Evolutionary conservation across 208 protist species (phyloP), one percentile per base, ranked within the genome.

Genomic region (Leishmania turanica): DNA sequence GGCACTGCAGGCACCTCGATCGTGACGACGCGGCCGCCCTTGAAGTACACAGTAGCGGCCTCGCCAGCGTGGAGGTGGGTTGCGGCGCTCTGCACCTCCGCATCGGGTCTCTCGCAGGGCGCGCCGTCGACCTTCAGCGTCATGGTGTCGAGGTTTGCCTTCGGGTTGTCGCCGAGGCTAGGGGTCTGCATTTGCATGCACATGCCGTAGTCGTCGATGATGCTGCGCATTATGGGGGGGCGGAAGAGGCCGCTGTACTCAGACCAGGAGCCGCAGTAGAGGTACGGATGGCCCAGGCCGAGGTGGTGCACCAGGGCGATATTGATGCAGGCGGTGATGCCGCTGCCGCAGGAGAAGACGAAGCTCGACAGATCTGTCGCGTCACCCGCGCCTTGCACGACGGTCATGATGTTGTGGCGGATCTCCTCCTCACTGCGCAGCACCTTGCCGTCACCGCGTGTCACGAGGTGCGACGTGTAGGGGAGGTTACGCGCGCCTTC

Each of bases 241-340:
- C 79, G 85, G 77, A 88, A 87, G 51, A 89, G 66, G 2, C 81
- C 83, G 42, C 83, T 73, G 86, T 96, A 97, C 86, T 97, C 88
- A 1, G 92, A 96, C 93, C 95, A 97, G 17, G 93, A 96, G 60
- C 93, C 93, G 71, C 85, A 89, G 80, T 95, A 97, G 17, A 97
- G 85, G 60, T 85, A 85, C 0, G 93, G 92, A 66, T 84, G 82
- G 60, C 93, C 93, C 13, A 97, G 86, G 42, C 89, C 92, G 17
- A 95, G 76, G 54, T 97, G 95, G 40, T 78, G 77, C 17, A 76
- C 79, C 31, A 93, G 65, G 40, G 93, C 93, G 51, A 96, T 89
- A 78, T 91, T 96, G 62, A 95, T 83, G 84, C 91, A 93, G 45
- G 92, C 95, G 37, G 82, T 96, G 58, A 97, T 60, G 64, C 95